A percentile compares a stretch with the other conserved stretches of the same genome.
Conservation (phyloP, 805 yeast species). For the Pichia sporocuriosa region DNA sequence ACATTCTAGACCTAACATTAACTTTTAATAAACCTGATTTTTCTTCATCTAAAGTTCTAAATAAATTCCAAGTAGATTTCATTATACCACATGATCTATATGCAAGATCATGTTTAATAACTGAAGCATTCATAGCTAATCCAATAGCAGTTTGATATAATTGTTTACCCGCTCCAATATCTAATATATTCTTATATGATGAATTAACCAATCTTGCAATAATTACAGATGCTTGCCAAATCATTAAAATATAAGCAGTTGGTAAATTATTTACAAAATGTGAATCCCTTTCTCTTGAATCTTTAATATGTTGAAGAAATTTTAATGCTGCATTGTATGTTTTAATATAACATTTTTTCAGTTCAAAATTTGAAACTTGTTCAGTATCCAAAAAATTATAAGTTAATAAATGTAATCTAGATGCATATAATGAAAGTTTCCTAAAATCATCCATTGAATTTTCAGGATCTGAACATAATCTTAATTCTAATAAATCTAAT, state of each 20-base stretch:
- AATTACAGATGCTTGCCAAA: slow-evolving; percentile 91
- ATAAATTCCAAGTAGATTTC: slow-evolving; percentile 89
- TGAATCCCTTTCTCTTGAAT: slow-evolving; percentile 52
- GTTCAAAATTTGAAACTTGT: slow-evolving; percentile 45
- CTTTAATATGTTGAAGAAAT: slow-evolving; percentile 58
- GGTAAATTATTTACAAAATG: slow-evolving; percentile 74
- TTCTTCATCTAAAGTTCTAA: slow-evolving; percentile 58
- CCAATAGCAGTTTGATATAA: slow-evolving; percentile 62
- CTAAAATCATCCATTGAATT: slow-evolving; percentile 60
- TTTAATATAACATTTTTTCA: slow-evolving; percentile 65
- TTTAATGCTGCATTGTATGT: slow-evolving; percentile 76
- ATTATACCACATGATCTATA: slow-evolving; percentile 89
- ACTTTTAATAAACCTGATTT: slow-evolving; percentile 37
- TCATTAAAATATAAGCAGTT: slow-evolving; percentile 67
- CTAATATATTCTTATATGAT: slow-evolving; percentile 57
- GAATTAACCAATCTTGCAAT: slow-evolving; percentile 77
- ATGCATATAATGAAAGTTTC: slow-evolving; percentile 58
- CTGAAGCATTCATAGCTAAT: slow-evolving; percentile 70
- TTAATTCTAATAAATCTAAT: slow-evolving; percentile 68
- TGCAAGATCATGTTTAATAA: slow-evolving; percentile 86
- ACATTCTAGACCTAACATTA: slow-evolving; percentile 74
- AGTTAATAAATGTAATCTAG: slow-evolving; percentile 76
- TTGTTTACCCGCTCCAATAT: slow-evolving; percentile 62
- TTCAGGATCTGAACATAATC: slow-evolving; percentile 32
- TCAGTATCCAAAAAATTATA: slow-evolving; percentile 71